Base-by-base conservation (phyloP, 257 asterid species). In the Osmanthus fragrans region DNA sequence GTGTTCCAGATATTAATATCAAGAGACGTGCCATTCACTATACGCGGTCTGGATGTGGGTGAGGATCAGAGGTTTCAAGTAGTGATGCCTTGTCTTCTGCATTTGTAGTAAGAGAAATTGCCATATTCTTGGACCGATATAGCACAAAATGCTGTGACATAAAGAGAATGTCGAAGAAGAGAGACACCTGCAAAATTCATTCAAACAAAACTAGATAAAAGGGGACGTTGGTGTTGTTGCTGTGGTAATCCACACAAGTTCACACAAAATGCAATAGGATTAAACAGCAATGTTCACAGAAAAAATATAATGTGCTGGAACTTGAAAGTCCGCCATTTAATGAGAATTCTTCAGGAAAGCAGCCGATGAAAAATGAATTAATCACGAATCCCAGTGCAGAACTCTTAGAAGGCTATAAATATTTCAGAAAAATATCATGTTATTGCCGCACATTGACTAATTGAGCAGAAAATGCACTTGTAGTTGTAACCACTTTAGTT, bases 121-220 rank as follows among this genome's bases (percentile, higher is more conserved):
- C 77, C 12, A 54, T 56, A 64, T 69, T 82, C 77, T 75, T 88
- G 70, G 90, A 40, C 21, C 84, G 89, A 84, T 94, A 94, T 12
- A 94, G 86, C 80, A 92, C 82, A 25, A 85, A 92, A 83, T 92
- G 97, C 88, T 94, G 98, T 80, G 92, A 67, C 66, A 94, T 94
- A 86, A 94, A 92, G 56, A 94, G 90, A 75, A 92, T 73, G 84
- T 94, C 96, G 77, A 94, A 92, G 80, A 85, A 84, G 54, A 95
- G 73, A 0, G 97, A 92, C 70, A 94, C 96, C 98, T 94, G 86
- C 81, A 81, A 70, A 30, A 68, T 63, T 63, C 69, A 63, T 63
- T 23, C 19, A 33, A 63, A 25, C 69, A 63, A 60, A 60, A 60
- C 32, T 11, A 60, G 16, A 7, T 60, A 0, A 60, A 60, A 60